These are phyloP conservation scores for Claviceps pazoutovae DNA, from an alignment of 2,329 filamentous ascomycete species.

Conservation along the genomic window DNA sequence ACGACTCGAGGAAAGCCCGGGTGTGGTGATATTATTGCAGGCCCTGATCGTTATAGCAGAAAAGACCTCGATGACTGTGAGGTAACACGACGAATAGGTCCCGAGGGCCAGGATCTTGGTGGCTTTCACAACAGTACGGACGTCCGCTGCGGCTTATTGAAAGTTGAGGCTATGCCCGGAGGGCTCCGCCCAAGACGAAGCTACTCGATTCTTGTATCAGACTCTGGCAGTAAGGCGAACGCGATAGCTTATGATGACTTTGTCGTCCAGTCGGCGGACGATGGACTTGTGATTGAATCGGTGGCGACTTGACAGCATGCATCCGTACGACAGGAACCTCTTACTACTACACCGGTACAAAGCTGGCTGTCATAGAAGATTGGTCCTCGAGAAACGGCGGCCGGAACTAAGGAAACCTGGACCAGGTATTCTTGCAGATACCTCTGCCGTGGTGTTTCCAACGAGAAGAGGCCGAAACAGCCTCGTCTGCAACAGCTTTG, in stretches of 20 bases:
- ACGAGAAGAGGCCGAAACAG: not conserved
- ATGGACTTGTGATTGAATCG: constrained; percentile 10
- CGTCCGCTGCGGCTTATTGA: not conserved
- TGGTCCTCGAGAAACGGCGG: not conserved
- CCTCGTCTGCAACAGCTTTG: not conserved
- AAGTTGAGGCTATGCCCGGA: constrained; percentile 4
- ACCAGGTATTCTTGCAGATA: not conserved
- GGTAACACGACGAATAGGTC: constrained; percentile 8
- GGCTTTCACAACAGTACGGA: constrained; percentile 10
- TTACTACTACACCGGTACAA: constrained; percentile 9
- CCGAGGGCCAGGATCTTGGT: not conserved
- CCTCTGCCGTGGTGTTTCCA: not conserved
- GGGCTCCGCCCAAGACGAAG: constrained; percentile 7
- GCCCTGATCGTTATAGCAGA: constrained; percentile 2
- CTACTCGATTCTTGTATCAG: constrained; percentile 9
- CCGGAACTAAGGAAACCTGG: not conserved
- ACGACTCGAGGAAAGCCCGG: constrained; percentile 28
- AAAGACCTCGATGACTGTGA: constrained; percentile 4
- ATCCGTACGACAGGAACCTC: constrained; percentile 36
- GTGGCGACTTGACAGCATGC: constrained; percentile 28
- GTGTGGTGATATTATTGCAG: constrained; percentile 7
- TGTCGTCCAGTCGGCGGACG: constrained; percentile 21
- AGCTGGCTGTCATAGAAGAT: not conserved
- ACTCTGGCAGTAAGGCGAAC: not conserved
- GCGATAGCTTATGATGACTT: constrained; percentile 17